These are phyloP conservation scores for Acephala macrosclerotiorum DNA, from an alignment of 2,329 filamentous ascomycete genomes.

Conservation along the genomic window DNA sequence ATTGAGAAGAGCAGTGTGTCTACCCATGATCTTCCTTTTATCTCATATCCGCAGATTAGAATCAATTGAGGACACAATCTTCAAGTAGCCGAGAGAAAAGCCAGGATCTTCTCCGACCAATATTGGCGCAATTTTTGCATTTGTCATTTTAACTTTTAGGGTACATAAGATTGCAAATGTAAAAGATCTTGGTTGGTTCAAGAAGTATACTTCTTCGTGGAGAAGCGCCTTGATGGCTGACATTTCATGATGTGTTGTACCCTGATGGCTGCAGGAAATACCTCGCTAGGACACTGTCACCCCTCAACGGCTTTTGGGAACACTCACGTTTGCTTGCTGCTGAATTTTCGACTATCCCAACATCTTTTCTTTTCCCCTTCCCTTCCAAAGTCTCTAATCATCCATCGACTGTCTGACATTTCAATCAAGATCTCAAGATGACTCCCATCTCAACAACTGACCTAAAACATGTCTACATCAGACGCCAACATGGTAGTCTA, in stretches of 20 bases:
- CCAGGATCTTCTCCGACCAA: not conserved
- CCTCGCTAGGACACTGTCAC: not conserved
- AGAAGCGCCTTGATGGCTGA: constrained; percentile 1
- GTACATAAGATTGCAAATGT: not conserved
- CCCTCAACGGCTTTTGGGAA: not conserved
- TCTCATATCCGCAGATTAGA: not conserved
- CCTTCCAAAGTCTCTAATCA: not conserved
- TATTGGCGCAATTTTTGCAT: not conserved
- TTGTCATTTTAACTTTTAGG: not conserved
- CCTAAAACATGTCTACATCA: not conserved
- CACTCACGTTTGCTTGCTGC: too few relatives aligned
- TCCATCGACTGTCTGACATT: not conserved
- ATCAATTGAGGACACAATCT: not conserved
- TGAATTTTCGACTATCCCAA: not conserved
- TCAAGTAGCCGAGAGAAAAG: not conserved
- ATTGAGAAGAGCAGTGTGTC: too few relatives aligned
- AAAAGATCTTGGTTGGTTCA: not conserved
- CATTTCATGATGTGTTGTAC: not conserved
- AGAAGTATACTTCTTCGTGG: not conserved
- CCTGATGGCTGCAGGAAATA: not conserved
- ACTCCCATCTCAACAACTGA: not conserved
- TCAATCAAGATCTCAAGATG: not conserved
- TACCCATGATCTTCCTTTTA: too few relatives aligned
- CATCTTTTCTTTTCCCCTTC: not conserved
- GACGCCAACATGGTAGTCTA: not conserved